Base-by-base conservation (phyloP, 148 eudicot genomes). In the Spergularia bocconei region DNA sequence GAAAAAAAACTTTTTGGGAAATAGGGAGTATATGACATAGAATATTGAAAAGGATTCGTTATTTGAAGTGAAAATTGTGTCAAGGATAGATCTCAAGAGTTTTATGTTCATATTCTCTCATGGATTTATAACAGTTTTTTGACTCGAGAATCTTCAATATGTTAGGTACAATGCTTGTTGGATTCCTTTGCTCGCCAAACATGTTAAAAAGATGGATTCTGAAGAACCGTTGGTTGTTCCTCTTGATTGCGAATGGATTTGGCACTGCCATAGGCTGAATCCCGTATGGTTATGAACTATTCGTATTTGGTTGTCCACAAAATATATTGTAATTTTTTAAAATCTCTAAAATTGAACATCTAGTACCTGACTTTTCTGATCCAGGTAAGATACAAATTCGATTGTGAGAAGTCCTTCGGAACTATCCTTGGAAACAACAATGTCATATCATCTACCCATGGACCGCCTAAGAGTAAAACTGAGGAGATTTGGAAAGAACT, bases 181-280 rank as follows among this genome's bases (percentile, higher is more conserved):
- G 97, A 91, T 92, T 67, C 97, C 97, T 19, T 75, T 92, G 86
- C 87, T 92, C 53, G 91, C 90, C 54, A 88, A 83, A 81, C 85
- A 86, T 74, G 67, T 82, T 4, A 80, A 86, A 71, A 69, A 77
- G 44, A 79, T 62, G 21, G 75, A 74, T 56, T 70, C 67, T 10
- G 77, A 85, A 73, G 87, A 84, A 60, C 91, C 97, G 23, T 82
- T 92, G 81, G 91, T 92, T 80, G 89, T 86, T 33, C 97, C 97
- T 65, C 91, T 92, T 73, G 97, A 92, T 70, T 90, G 91, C 72
- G 97, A 92, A 87, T 92, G 95, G 97, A 76, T 92, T 62, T 92
- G 97, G 97, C 97, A 92, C 20, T 92, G 92, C 76, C 97, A 92
- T 84, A 83, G 95, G 83, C 92, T 92, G 52, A 92, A 90, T 78